Evolutionary conservation across 1,284 basidiomycete species (phyloP), one percentile per base, ranked within the genome.

Genomic region (Boletus coffeatus): DNA sequence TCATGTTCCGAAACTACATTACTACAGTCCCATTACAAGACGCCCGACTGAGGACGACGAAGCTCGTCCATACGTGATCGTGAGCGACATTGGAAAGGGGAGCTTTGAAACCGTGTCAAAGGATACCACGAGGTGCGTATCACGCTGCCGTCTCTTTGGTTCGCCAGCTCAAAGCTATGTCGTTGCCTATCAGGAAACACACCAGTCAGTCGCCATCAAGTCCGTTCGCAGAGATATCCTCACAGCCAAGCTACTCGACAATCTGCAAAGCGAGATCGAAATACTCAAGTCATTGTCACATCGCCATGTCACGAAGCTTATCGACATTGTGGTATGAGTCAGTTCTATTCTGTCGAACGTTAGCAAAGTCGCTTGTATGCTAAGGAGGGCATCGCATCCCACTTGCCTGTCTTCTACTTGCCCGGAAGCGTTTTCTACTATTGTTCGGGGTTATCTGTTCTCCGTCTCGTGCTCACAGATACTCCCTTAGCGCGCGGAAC

Each of bases 261-360:
- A 98, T 73, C 85, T 99, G 36, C 94, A 98, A 75, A 94, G 90
- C 70, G 96, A 99, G 81, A 98, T 99, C 67, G 89, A 93, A 67
- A 98, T 99, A 68, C 86, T 99, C 70, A 98, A 98, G 80, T 88
- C 89, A 4, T 86, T 98, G 63, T 92, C 90, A 18, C 94, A 99
- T 75, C 84, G 90, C 60, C 95, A 98, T 78, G 92, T 99, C 62
- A 98, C 97, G 36, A 89, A 89, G 67, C 83, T 99, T 29, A 86
- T 94, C 62, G 94, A 98, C 74, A 97, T 98, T 70, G 87, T 98
- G 64, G 88, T 90, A 74, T 62, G 87, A 68, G 32, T 25, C 50
- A 56, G 62, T 57, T 69, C 34, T 43, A 39, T 46, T 58, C 50
- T 25, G 41, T 43, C 34, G 53, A 56, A 37, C 55, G 48, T 41